A percentile compares a stretch with the other conserved stretches of the same genome.
phyloP scores from a whole-genome alignment of 306 rosid genomes.

The Vigna reflexopilosa region DNA sequence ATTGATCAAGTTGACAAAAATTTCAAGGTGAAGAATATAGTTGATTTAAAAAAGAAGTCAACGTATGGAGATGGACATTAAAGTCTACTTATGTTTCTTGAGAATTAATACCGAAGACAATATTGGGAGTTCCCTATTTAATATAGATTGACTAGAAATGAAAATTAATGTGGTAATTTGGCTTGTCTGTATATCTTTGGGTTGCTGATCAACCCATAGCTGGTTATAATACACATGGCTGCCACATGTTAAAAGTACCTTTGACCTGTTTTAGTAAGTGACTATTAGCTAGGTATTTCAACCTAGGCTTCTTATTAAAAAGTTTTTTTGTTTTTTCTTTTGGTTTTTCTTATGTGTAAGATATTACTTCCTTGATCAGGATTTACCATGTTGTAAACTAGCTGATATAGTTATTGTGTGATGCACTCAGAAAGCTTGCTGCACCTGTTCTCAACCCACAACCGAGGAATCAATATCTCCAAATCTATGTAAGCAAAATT shows the following conservation, averaged over 20 bases:
- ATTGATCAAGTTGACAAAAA: background rate
- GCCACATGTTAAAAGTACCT: conserved; percentile 18
- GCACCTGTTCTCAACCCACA: conserved; percentile 77
- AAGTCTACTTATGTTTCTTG: background rate
- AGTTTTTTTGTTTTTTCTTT: background rate
- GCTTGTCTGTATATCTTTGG: background rate
- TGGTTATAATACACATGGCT: conserved; percentile 26
- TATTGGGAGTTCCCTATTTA: background rate
- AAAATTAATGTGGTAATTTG: conserved; percentile 1
- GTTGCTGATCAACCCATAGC: conserved; percentile 30
- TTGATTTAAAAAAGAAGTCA: background rate
- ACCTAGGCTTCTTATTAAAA: background rate
- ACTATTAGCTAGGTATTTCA: conserved; percentile 20
- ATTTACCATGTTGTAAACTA: conserved; percentile 28
- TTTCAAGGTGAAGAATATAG: conserved; percentile 6
- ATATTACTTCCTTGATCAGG: background rate
- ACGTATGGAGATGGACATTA: conserved; percentile 6
- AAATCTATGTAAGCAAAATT: conserved; percentile 79
- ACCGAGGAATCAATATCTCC: conserved; percentile 86
- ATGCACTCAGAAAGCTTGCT: conserved; percentile 86
- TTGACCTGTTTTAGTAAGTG: conserved; percentile 13
- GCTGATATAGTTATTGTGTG: conserved; percentile 35
- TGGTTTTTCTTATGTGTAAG: background rate
- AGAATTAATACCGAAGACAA: conserved; percentile 6
- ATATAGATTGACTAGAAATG: conserved; percentile 11